Conservation (phyloP, 2,329 filamentous ascomycete genomes). For the Macrophomina phaseolina region DNA sequence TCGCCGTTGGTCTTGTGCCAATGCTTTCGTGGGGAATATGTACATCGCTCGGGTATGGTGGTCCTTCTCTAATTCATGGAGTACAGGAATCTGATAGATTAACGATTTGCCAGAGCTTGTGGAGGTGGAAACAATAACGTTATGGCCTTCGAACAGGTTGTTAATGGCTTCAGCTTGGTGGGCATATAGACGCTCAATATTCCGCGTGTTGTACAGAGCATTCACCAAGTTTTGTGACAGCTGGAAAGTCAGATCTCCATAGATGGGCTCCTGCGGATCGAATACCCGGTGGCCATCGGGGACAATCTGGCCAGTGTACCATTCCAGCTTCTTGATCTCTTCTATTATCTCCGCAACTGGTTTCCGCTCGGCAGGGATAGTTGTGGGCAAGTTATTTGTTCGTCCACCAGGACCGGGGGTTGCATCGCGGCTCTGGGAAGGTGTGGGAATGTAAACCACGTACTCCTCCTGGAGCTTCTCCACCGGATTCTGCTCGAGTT, state of each 20-base stretch:
- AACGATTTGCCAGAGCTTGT: slow-evolving; percentile 96
- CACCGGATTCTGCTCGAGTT: slow-evolving; percentile 70
- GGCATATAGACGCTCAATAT: slow-evolving; percentile 83
- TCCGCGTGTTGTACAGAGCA: slow-evolving; percentile 88
- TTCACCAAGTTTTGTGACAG: slow-evolving; percentile 94
- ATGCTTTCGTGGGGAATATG: slow-evolving; percentile 95
- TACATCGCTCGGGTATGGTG: slow-evolving; percentile 85
- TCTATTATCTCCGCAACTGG: slow-evolving; percentile 82
- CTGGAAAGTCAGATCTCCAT: slow-evolving; percentile 82
- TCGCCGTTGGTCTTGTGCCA: slow-evolving; percentile 91
- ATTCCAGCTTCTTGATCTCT: slow-evolving; percentile 80
- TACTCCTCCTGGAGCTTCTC: slow-evolving; percentile 65
- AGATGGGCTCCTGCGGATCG: slow-evolving; percentile 80
- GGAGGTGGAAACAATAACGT: slow-evolving; percentile 92
- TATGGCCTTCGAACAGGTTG: slow-evolving; percentile 75
- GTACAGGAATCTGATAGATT: slow-evolving; percentile 95
- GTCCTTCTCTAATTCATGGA: slow-evolving; percentile 84
- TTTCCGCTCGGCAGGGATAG: slow-evolving; percentile 80
- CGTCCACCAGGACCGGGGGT: slow-evolving; percentile 48
- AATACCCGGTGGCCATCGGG: slow-evolving; percentile 92
- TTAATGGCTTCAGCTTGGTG: slow-evolving; percentile 97
- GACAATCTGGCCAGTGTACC: slow-evolving; percentile 93
- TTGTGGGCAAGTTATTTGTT: slow-evolving; percentile 59
- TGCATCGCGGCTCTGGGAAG: slow-evolving; percentile 52
- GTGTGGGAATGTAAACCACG: slow-evolving; percentile 67